Evolutionary conservation across 2,329 filamentous ascomycete genomes (phyloP), one percentile per base, ranked within the genome.

Genomic region (Fusarium luffae): DNA sequence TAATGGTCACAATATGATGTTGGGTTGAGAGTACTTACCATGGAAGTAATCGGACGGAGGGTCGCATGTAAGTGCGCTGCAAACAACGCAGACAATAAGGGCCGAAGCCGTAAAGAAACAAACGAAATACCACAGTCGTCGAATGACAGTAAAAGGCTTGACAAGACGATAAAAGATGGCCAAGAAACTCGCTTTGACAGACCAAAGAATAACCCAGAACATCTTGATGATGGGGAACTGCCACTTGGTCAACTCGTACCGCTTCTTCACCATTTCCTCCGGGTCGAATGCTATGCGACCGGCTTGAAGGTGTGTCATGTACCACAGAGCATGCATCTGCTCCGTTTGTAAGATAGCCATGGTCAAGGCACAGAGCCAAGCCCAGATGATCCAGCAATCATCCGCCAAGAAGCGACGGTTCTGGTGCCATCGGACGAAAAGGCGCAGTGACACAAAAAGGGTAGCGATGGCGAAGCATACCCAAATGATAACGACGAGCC

Each of bases 121-220:
- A 1, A 68, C 65, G 7, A 37, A 54, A 19, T 68, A 68, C 65
- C 65, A 68, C 5, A 54, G 23, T 2, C 59, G 52, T 1, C 52
- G 65, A 4, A 64, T 51, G 4, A 55, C 7, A 14, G 54, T 28
- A 4, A 68, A 68, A 1, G 65, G 65, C 11, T 55, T 54, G 6
- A 68, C 64, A 2, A 68, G 58, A 8, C 59, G 27, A 13, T 37
- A 64, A 9, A 68, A 68, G 1, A 68, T 27, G 1, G 65, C 49
- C 18, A 68, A 21, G 28, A 68, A 68, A 19, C 65, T 68, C 0
- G 64, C 65, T 16, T 68, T 68, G 3, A 68, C 34, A n/a, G 65
- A 68, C 65, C 65, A 68, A 1, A 68, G n/a, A 9, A 51, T 42
- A 5, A 68, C 59, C 65, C 65, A 68, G 12, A 68, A 68, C 47